These are phyloP conservation scores for Penicillium sp. DNA, from an alignment of 2,329 filamentous ascomycete genomes.

Conservation along the genomic window DNA sequence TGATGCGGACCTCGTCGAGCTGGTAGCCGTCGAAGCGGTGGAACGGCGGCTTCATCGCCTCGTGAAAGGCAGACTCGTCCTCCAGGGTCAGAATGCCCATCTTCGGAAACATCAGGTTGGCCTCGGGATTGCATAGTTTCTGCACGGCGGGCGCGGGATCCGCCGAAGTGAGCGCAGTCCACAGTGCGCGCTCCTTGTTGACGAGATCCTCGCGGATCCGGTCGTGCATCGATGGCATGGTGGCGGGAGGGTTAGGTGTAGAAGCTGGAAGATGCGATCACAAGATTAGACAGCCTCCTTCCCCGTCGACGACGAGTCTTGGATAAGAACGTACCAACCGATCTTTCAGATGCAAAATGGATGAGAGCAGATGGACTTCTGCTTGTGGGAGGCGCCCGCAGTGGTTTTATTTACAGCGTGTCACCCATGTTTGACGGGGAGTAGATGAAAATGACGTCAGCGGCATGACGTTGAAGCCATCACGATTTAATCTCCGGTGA, in stretches of 20 bases:
- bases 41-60: slow-evolving; percentile 32
- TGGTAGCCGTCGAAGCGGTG: slow-evolving; percentile 37
- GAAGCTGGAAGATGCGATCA: background rate
- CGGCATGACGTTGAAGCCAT: slow-evolving; percentile 17
- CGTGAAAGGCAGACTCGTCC: slow-evolving; percentile 23
- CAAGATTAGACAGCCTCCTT: background rate
- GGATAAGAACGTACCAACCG: background rate
- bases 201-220: slow-evolving; percentile 38
- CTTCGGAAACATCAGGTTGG: slow-evolving; percentile 36
- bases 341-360: too few species aligned
- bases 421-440: background rate
- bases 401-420: slow-evolving; percentile 10
- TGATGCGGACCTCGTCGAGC: slow-evolving; percentile 29
- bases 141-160: slow-evolving; percentile 35
- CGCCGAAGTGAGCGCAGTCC: slow-evolving; percentile 39
- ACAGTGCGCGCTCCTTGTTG: slow-evolving; percentile 36
- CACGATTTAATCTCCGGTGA: slow-evolving; percentile 1
- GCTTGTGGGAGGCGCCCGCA: background rate
- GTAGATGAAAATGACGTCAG: slow-evolving; percentile 21
- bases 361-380: too few species aligned
- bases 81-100: slow-evolving; percentile 33
- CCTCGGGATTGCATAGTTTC: slow-evolving; percentile 32
- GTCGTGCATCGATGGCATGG: slow-evolving; percentile 39
- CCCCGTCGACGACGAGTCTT: background rate
- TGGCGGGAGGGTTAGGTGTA: slow-evolving; percentile 1